These are phyloP conservation scores for Rhinocladiella mackenziei DNA, from an alignment of 2,329 filamentous ascomycete species.

Conservation along the genomic window DNA sequence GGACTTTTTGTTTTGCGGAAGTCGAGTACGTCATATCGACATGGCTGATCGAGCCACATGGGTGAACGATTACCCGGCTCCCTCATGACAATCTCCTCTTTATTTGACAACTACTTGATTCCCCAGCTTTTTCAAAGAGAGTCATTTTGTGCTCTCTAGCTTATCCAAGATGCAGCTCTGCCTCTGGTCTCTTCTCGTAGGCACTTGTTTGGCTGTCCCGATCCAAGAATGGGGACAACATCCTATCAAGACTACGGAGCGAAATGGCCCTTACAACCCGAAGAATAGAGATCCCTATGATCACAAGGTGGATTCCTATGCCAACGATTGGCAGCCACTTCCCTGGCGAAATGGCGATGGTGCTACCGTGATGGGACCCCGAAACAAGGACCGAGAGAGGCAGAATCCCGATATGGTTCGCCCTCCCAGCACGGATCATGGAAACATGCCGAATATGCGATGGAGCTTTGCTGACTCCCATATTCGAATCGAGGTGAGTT, in stretches of 20 bases:
- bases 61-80: slow-evolving; percentile 17
- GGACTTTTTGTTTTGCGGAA: slow-evolving; percentile 3
- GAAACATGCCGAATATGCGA: slow-evolving; percentile 65
- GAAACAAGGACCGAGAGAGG: slow-evolving; percentile 63
- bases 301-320: slow-evolving; percentile 23
- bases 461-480: slow-evolving; percentile 68
- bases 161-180: slow-evolving; percentile 18
- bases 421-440: slow-evolving; percentile 69
- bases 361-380: slow-evolving; percentile 64
- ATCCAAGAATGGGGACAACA: slow-evolving; percentile 40
- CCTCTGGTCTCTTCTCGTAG: slow-evolving; percentile 17
- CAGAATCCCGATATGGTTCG: slow-evolving; percentile 69
- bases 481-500: slow-evolving; percentile 58
- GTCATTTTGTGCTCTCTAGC: slow-evolving; percentile 2
- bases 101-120: slow-evolving; percentile 1
- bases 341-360: slow-evolving; percentile 63
- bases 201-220: slow-evolving; percentile 17
- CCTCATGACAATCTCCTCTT: neutral
- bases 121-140: slow-evolving; percentile 1
- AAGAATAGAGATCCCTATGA: slow-evolving; percentile 22
- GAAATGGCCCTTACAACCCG: slow-evolving; percentile 17
- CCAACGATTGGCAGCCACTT: slow-evolving; percentile 44
- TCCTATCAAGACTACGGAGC: slow-evolving; percentile 9
- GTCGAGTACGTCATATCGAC: slow-evolving; percentile 8
- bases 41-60: slow-evolving; percentile 1